These are phyloP conservation scores for Clarireedia sp. DNA, from an alignment of 2,329 filamentous ascomycete species.

Conservation along the genomic window DNA sequence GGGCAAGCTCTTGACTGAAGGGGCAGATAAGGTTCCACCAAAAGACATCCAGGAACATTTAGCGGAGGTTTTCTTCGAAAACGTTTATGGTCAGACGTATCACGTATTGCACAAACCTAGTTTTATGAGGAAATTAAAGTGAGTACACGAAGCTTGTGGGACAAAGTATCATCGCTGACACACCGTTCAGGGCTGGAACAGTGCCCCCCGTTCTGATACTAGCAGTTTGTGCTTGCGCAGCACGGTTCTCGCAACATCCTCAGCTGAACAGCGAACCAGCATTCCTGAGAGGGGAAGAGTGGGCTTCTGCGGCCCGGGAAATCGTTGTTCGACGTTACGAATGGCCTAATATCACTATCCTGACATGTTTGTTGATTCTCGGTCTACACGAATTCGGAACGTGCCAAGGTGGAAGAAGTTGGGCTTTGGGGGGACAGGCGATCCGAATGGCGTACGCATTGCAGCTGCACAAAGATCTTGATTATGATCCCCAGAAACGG, in stretches of 20 bases:
- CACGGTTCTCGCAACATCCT: slow-evolving; percentile 86
- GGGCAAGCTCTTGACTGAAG: slow-evolving; percentile 70
- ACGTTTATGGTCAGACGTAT: slow-evolving; percentile 91
- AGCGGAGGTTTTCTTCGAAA: slow-evolving; percentile 91
- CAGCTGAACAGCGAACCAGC: slow-evolving; percentile 62
- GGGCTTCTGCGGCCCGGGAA: slow-evolving; percentile 78
- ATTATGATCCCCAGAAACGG: slow-evolving; percentile 67
- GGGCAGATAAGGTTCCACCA: slow-evolving; percentile 71
- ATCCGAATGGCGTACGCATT: slow-evolving; percentile 95
- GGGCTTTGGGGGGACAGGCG: slow-evolving; percentile 91
- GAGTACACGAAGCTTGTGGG: slow-evolving; percentile 27
- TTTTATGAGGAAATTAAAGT: slow-evolving; percentile 82
- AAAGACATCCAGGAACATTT: slow-evolving; percentile 89
- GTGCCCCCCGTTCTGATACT: slow-evolving; percentile 85
- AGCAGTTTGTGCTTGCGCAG: slow-evolving; percentile 93
- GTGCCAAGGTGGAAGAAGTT: slow-evolving; percentile 90
- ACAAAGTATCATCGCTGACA: slow-evolving; percentile 7
- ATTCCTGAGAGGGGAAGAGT: slow-evolving; percentile 83
- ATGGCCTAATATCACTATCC: slow-evolving; percentile 89
- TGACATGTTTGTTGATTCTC: slow-evolving; percentile 82
- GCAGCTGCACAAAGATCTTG: slow-evolving; percentile 85
- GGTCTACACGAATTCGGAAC: slow-evolving; percentile 95
- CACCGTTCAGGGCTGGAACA: slow-evolving; percentile 52
- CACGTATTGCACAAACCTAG: slow-evolving; percentile 93
- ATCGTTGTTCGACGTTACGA: slow-evolving; percentile 86